Evolutionary conservation across 108 stramenopile genomes (phyloP).

Genomic region (Stephanodiscus minutulus): DNA sequence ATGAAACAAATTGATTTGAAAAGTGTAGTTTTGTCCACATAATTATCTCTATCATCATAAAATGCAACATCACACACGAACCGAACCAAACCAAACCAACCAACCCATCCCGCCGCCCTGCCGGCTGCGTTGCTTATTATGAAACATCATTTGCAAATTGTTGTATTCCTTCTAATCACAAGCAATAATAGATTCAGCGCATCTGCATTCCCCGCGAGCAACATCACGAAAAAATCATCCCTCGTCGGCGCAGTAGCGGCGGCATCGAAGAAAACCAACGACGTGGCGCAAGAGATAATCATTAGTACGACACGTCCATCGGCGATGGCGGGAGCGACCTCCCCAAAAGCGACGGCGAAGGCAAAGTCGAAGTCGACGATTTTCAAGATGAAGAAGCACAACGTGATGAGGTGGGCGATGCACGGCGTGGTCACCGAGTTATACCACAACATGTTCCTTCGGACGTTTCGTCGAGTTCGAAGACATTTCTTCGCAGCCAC

Average conservation of each 20-base stretch:
- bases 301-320: not conserved
- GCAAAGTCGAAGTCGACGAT: not conserved
- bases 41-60: too few relatives aligned
- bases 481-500: not conserved
- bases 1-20: too few relatives aligned
- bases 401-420: conserved; percentile 42
- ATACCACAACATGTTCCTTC: conserved; percentile 33
- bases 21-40: too few relatives aligned
- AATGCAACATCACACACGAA: too few relatives aligned
- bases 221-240: not conserved
- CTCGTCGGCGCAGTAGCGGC: not conserved
- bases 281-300: not conserved
- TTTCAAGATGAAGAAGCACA: conserved; percentile 19
- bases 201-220: not conserved
- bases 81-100: too few relatives aligned
- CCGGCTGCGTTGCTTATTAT: too few relatives aligned
- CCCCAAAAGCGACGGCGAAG: not conserved
- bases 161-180: not conserved
- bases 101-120: too few relatives aligned
- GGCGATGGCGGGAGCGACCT: conserved; percentile 2
- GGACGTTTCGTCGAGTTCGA: conserved; percentile 17
- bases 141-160: too few relatives aligned
- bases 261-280: conserved; percentile 10
- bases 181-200: not conserved
- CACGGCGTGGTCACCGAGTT: conserved; percentile 35